Evolutionary conservation across 2,329 filamentous ascomycete species (phyloP).

Genomic region (Colletotrichum liriopes): DNA sequence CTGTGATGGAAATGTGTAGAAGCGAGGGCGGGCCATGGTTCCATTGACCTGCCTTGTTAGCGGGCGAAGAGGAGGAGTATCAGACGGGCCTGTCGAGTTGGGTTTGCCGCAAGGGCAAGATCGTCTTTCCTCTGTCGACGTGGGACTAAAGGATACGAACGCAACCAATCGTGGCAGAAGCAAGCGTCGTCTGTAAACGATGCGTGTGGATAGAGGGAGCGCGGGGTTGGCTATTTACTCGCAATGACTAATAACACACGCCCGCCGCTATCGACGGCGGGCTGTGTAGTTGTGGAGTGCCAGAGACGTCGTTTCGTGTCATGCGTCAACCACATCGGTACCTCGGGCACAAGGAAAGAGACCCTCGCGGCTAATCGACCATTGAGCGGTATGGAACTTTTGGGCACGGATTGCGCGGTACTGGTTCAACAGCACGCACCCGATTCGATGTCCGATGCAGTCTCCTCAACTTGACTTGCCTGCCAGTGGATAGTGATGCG

Average conservation of each 20-base stretch:
- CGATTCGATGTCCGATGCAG: background rate
- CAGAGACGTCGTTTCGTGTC: background rate
- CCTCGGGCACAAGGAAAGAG: background rate
- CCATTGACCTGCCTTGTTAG: background rate
- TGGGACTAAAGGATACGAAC: too few species aligned
- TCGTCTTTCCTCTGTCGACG: background rate
- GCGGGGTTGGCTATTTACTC: too few species aligned
- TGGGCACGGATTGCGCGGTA: background rate
- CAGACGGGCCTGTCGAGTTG: background rate
- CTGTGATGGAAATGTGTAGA: constrained; percentile 5
- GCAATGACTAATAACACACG: background rate
- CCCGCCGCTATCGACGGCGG: background rate
- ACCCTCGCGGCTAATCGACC: background rate
- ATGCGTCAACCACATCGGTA: background rate
- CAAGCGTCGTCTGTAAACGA: too few species aligned
- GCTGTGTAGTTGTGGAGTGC: background rate
- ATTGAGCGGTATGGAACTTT: background rate
- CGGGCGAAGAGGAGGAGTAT: too few species aligned
- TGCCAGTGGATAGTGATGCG: background rate
- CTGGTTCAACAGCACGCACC: background rate
- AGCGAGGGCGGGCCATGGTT: constrained; percentile 29
- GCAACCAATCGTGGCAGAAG: too few species aligned
- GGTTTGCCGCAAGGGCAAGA: background rate
- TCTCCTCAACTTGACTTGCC: background rate
- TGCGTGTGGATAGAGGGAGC: too few species aligned